Conservation (phyloP, 176 grass and related monocot genomes). For the Zea mays region DNA sequence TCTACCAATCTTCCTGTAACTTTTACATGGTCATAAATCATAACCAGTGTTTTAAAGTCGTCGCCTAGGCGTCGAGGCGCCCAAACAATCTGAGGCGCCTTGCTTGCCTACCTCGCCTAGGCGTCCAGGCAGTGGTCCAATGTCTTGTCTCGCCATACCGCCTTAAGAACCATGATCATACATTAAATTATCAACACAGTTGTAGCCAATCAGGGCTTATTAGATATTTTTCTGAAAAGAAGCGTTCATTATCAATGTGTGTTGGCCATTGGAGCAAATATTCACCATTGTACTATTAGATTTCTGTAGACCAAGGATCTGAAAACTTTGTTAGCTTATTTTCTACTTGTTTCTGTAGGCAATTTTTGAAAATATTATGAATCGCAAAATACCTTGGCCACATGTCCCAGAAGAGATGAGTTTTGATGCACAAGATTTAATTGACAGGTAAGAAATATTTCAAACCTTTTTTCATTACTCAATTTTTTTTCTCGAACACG, state of each 20-base stretch:
- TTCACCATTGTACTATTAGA: slow-evolving; percentile 8
- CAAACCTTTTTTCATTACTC: slow-evolving; percentile 24
- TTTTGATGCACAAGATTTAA: slow-evolving; percentile 79
- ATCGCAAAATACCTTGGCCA: slow-evolving; percentile 97
- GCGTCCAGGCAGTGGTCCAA: no score
- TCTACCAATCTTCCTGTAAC: slow-evolving; percentile 4
- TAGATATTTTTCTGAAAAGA: slow-evolving; percentile 13
- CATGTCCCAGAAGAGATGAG: slow-evolving; percentile 91
- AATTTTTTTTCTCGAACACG: slow-evolving; percentile 1
- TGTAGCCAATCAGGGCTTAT: background rate
- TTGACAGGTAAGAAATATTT: slow-evolving; percentile 85
- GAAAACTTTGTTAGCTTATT: slow-evolving; percentile 24
- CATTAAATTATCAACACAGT: slow-evolving; percentile 2
- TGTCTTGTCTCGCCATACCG: no score
- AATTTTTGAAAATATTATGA: slow-evolving; percentile 99
- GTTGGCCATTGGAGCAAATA: slow-evolving; percentile 7
- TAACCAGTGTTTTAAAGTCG: no score
- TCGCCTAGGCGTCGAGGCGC: no score
- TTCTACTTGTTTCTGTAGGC: slow-evolving; percentile 64
- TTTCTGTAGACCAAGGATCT: slow-evolving; percentile 30
- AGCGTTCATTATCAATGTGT: slow-evolving; percentile 17
- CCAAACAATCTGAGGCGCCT: no score
- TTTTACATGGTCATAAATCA: background rate
- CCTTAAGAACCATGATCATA: background rate
- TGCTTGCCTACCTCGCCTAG: no score